These are phyloP conservation scores for Exophiala oligosperma DNA, from an alignment of 2,329 filamentous ascomycete genomes.

Conservation along the genomic window DNA sequence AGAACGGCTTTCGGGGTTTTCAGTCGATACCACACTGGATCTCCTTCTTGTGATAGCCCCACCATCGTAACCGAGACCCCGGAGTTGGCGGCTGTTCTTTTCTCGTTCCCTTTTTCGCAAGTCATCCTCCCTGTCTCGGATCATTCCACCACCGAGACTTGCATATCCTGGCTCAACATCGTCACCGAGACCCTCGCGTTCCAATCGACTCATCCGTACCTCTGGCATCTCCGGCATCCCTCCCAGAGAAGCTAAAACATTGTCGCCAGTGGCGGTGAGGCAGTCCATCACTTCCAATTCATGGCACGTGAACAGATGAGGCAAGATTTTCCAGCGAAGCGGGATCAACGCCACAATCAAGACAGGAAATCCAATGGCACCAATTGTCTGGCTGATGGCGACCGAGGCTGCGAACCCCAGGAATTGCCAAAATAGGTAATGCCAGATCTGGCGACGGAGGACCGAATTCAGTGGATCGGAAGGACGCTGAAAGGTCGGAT, in stretches of 20 bases:
- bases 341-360: conserved; percentile 72
- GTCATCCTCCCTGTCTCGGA: no score
- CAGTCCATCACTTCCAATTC: conserved; percentile 66
- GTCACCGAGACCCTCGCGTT: no score
- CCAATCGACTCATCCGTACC: not conserved
- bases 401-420: conserved; percentile 59
- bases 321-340: conserved; percentile 62
- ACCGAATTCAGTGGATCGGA: conserved; percentile 50
- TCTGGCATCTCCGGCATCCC: conserved; percentile 33
- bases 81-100: no score
- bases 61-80: no score
- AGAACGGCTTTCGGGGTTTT: no score
- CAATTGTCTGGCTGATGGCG: conserved; percentile 78
- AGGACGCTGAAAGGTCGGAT: conserved; percentile 49
- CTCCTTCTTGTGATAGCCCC: no score
- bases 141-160: no score
- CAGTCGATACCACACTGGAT: no score
- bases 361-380: conserved; percentile 75
- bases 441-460: conserved; percentile 46
- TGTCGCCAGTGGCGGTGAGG: conserved; percentile 56
- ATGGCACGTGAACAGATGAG: conserved; percentile 56
- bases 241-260: conserved; percentile 55
- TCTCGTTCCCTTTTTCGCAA: no score
- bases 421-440: conserved; percentile 54
- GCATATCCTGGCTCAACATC: no score